A percentile compares a stretch with the other conserved stretches of the same genome.
phyloP scores from a whole-genome alignment of 139 green algal genomes.

The Coelastrella sp. region DNA sequence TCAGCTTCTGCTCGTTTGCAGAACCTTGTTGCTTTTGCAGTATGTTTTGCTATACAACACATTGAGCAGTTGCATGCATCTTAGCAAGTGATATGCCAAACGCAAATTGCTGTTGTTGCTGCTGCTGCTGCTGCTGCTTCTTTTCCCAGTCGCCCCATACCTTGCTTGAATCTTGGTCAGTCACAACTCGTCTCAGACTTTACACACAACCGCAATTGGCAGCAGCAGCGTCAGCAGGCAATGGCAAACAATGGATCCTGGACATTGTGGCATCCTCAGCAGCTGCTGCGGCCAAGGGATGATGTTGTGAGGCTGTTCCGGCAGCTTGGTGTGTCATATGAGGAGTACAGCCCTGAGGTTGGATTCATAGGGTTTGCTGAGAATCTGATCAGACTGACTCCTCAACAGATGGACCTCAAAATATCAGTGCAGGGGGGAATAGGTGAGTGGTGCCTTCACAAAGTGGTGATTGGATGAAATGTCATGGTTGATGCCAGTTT shows the following conservation, averaged over 20 bases:
- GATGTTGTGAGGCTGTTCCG: not conserved
- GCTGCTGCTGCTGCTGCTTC: not conserved
- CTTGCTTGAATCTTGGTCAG: slow-evolving; percentile 1
- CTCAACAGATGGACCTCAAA: not conserved
- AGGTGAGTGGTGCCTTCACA: not conserved
- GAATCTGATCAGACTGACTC: not conserved
- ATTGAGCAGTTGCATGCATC: too few species aligned
- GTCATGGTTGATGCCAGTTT: too few species aligned
- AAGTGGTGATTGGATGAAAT: too few species aligned
- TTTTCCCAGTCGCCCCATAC: not conserved
- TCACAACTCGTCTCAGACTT: not conserved
- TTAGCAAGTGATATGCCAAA: too few species aligned
- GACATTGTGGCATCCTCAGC: not conserved
- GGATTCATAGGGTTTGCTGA: slow-evolving; percentile 16
- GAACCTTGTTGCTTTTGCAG: too few species aligned
- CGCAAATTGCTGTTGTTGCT: slow-evolving; percentile 6
- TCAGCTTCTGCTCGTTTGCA: too few species aligned
- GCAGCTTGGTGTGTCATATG: not conserved
- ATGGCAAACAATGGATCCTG: not conserved
- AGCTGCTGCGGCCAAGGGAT: not conserved
- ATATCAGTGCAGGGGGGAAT: not conserved
- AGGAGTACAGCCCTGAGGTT: not conserved
- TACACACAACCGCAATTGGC: not conserved
- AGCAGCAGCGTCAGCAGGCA: not conserved
- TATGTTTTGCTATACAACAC: too few species aligned